Percentiles rank a stretch among this genome's conserved stretches.
Evolutionary conservation across 352 stramenopile species (phyloP).

Genomic region (Phytophthora pini): DNA sequence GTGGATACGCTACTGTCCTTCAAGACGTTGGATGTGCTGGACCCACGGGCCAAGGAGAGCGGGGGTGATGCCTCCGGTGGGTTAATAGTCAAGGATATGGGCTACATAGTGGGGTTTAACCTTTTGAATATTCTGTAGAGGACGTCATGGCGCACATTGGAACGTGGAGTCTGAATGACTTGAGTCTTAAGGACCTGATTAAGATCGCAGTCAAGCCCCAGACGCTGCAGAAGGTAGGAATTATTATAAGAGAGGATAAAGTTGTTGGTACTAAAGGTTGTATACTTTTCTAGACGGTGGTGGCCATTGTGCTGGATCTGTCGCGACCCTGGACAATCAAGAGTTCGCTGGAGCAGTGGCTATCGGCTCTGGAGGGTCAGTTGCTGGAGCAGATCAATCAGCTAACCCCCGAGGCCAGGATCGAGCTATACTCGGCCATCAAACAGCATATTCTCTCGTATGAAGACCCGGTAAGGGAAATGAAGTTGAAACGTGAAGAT

Average conservation of each 20-base stretch:
- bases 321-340: slow-evolving; percentile 87
- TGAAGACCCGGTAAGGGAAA: slow-evolving; percentile 69
- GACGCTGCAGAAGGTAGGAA: slow-evolving; percentile 51
- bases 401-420: slow-evolving; percentile 52
- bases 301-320: slow-evolving; percentile 73
- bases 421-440: slow-evolving; percentile 63
- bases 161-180: slow-evolving; percentile 81
- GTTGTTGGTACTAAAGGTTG: neutral
- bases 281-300: slow-evolving; percentile 52
- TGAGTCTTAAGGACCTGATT: slow-evolving; percentile 71
- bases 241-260: neutral
- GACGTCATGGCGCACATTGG: slow-evolving; percentile 81
- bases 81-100: neutral
- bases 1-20: slow-evolving; percentile 65
- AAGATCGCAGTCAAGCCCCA: slow-evolving; percentile 69
- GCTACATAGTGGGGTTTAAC: slow-evolving; percentile 3
- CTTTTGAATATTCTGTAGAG: slow-evolving; percentile 33
- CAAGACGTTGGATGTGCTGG: slow-evolving; percentile 69
- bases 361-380: slow-evolving; percentile 73
- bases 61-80: slow-evolving; percentile 45
- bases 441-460: slow-evolving; percentile 83
- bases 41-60: slow-evolving; percentile 66
- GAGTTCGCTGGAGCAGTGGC: slow-evolving; percentile 80
- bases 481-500: neutral
- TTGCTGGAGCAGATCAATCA: slow-evolving; percentile 79